These are phyloP conservation scores for Adenanthera pavonina DNA, from an alignment of 306 rosid species.

Conservation along the genomic window DNA sequence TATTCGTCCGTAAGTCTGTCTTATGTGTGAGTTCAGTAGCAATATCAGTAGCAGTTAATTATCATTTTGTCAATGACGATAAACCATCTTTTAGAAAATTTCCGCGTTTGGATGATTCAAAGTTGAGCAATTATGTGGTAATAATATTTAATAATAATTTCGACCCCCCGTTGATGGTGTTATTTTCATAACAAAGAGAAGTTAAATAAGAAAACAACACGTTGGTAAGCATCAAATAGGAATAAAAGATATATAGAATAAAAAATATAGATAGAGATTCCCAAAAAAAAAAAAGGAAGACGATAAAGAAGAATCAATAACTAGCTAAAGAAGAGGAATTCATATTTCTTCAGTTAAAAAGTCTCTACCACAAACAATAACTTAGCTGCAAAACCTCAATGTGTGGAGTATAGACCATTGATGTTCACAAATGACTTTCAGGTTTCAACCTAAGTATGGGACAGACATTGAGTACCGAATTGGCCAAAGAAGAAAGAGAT, in stretches of 20 bases:
- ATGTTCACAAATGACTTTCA: conserved; percentile 22
- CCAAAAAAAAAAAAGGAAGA: neutral
- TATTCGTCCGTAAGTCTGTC: neutral
- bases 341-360: neutral
- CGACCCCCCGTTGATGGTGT: neutral
- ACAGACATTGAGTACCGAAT: conserved; percentile 13
- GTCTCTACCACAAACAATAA: conserved; percentile 20
- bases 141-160: neutral
- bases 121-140: neutral
- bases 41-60: neutral
- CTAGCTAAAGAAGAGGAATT: conserved; percentile 5
- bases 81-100: neutral
- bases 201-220: neutral
- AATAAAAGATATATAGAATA: neutral
- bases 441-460: neutral
- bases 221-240: neutral
- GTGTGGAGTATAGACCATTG: neutral
- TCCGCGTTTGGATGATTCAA: neutral
- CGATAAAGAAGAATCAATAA: neutral
- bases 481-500: conserved; percentile 16
- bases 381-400: conserved; percentile 26
- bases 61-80: neutral
- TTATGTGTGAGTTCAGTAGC: no score
- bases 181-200: neutral
- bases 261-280: no score